Evolutionary conservation across 2,329 filamentous ascomycete genomes (phyloP), one percentile per base, ranked within the genome.

Genomic region (Neopestalotiopsis clavispora): DNA sequence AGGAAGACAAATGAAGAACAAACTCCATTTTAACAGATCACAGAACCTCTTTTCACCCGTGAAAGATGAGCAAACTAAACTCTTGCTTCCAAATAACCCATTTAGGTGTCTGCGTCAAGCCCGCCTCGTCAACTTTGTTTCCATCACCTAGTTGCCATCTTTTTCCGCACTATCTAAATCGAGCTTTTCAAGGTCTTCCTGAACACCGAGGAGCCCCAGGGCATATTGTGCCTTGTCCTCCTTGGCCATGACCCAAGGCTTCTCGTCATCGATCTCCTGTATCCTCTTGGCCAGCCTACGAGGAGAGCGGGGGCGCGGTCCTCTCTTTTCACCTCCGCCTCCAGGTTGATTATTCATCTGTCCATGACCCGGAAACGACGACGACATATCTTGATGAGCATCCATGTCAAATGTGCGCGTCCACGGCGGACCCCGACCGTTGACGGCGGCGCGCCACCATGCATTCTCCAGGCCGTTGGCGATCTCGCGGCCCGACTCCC

Each of bases 401-500:
- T 71, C 67, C 13, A 82, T 73, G 71, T 82, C 81, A 67, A 76
- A 76, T 9, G 81, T 84, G 32, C 87, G 83, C 65, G 82, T 79
- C 77, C 97, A 98, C 0, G 90, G 90, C 4, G 94, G 94, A 0
- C 94, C 95, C 60, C 89, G 87, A 0, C 93, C 93, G 73, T 92
- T 84, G 70, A 91, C 87, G 3, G 89, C 92, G 0, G 92, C 90
- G 76, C 91, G 93, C 69, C 88, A 86, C 96, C 96, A 99, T 0
- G 90, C 87, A 2, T 90, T 91, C 79, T 98, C 95, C 78, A 94
- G 97, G 1, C 94, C 94, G 63, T 89, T 86, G 0, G 94, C 94
- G 71, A 98, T 95, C 56, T 94, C 89, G 42, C 89, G 87, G 1
- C 94, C 92, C 1, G 92, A 94, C 74, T 94, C 92, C 92, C 94